phyloP scores from a whole-genome alignment of 2,329 filamentous ascomycete species.

The Penicillium corylophilum region DNA sequence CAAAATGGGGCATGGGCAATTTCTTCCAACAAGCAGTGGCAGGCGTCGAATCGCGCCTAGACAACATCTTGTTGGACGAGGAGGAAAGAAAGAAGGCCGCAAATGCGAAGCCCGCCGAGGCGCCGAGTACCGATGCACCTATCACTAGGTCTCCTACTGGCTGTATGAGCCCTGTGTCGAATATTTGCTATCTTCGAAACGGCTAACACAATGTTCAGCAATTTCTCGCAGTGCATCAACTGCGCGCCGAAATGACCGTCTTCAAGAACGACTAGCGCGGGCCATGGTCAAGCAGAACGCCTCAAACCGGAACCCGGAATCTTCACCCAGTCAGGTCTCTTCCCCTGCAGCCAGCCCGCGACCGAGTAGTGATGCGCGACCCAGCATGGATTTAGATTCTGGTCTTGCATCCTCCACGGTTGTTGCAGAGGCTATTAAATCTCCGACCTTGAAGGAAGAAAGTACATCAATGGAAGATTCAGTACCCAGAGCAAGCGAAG shows the following conservation, averaged over 20 bases:
- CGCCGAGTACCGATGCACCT: constrained; percentile 27
- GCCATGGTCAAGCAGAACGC: constrained; percentile 73
- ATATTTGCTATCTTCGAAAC: background rate
- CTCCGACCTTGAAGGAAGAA: constrained; percentile 11
- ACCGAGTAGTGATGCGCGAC: constrained; percentile 46
- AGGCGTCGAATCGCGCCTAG: constrained; percentile 87
- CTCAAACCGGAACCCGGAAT: constrained; percentile 48
- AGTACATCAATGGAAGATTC: constrained; percentile 7
- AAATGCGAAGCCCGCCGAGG: constrained; percentile 36
- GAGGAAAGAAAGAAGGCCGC: constrained; percentile 49
- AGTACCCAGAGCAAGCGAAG: constrained; percentile 29
- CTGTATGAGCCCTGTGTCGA: constrained; percentile 26
- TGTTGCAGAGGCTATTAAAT: constrained; percentile 24
- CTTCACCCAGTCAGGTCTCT: constrained; percentile 50
- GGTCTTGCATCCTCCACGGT: constrained; percentile 21
- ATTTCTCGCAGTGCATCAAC: constrained; percentile 65
- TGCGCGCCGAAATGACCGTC: constrained; percentile 70
- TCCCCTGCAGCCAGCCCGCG: constrained; percentile 54
- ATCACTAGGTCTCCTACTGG: constrained; percentile 22
- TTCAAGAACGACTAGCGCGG: constrained; percentile 86
- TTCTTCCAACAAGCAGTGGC: constrained; percentile 89
- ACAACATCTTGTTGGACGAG: constrained; percentile 84
- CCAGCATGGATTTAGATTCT: constrained; percentile 38
- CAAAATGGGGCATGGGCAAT: constrained; percentile 66
- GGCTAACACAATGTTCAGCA: constrained; percentile 36